phyloP scores from a whole-genome alignment of 176 grass and related monocot species.

The Oryza officinalis region DNA sequence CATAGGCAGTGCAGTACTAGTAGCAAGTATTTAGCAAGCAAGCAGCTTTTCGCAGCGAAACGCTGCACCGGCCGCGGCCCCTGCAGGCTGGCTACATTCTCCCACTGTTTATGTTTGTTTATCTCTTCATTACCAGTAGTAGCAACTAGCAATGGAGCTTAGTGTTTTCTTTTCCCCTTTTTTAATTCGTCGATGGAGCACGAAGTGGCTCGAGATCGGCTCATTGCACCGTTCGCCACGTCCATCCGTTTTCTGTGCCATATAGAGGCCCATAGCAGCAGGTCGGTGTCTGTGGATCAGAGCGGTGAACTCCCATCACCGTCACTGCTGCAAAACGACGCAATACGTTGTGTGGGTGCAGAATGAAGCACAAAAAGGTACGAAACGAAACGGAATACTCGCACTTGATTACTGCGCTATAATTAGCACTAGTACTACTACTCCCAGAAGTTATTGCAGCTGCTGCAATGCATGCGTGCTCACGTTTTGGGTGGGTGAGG shows the following conservation, averaged over 20 bases:
- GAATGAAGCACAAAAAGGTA: neutral
- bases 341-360: neutral
- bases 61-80: slow-evolving; percentile 3
- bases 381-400: neutral
- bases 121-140: neutral
- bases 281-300: neutral
- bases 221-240: neutral
- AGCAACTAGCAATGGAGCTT: neutral
- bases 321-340: neutral
- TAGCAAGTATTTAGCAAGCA: too few species aligned
- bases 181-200: neutral
- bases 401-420: neutral
- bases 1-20: neutral
- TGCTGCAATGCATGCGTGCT: neutral
- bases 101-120: neutral
- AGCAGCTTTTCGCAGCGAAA: neutral
- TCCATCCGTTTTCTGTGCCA: neutral
- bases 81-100: neutral
- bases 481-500: neutral
- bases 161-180: neutral
- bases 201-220: neutral
- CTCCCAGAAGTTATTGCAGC: neutral
- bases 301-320: neutral
- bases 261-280: neutral
- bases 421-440: neutral